These are phyloP conservation scores for Xylaria sp. DNA, from an alignment of 2,329 filamentous ascomycete genomes.

Conservation along the genomic window DNA sequence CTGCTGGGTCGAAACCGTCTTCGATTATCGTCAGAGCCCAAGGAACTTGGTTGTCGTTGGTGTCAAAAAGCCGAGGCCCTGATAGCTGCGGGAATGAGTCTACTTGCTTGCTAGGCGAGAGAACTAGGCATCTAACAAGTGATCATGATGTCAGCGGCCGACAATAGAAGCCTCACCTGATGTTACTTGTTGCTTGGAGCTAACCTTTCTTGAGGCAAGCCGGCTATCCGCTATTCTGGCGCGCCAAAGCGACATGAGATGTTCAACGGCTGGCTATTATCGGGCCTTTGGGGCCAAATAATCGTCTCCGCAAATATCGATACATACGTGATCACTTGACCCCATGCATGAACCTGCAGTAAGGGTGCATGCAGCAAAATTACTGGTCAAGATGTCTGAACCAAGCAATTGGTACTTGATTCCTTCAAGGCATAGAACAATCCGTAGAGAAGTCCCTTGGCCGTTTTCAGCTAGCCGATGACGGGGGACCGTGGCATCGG, in stretches of 20 bases:
- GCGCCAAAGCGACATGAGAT: constrained; percentile 12
- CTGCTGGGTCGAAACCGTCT: constrained; percentile 93
- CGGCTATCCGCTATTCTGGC: constrained; percentile 8
- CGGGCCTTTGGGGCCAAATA: constrained; percentile 25
- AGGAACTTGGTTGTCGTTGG: constrained; percentile 94
- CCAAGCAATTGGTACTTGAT: constrained; percentile 36
- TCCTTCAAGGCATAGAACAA: constrained; percentile 17
- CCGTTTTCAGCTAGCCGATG: constrained; percentile 20
- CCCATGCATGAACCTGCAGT: constrained; percentile 40
- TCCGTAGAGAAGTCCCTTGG: constrained; percentile 17
- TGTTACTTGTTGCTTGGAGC: constrained; percentile 19
- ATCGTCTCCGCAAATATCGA: constrained; percentile 34
- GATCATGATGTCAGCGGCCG: constrained; percentile 23
- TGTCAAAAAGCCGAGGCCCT: constrained; percentile 69
- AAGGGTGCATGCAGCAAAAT: constrained; percentile 30
- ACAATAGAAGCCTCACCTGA: constrained; percentile 23
- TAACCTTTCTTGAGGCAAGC: constrained; percentile 19
- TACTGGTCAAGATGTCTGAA: constrained; percentile 32
- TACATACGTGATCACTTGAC: constrained; percentile 38
- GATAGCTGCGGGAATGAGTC: constrained; percentile 7
- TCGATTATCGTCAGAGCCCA: constrained; percentile 87
- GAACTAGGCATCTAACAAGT: neutral
- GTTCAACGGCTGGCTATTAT: constrained; percentile 11
- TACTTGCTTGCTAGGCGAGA: neutral
- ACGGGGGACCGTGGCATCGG: constrained; percentile 29